These are phyloP conservation scores for Diaporthe aspalathi DNA, from an alignment of 2,329 filamentous ascomycete species.

Conservation along the genomic window DNA sequence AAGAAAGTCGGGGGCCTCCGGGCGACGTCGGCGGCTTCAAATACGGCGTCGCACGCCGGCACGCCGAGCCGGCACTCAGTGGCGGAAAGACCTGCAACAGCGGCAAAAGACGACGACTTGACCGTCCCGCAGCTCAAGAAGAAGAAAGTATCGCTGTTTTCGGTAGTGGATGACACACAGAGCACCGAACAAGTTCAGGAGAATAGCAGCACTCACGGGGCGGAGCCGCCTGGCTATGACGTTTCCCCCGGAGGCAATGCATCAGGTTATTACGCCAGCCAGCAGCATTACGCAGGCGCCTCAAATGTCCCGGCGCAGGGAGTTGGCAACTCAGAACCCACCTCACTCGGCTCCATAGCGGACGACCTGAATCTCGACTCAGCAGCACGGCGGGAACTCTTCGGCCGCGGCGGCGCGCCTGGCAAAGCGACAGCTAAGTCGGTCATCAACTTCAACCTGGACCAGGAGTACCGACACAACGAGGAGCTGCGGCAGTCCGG, in stretches of 20 bases:
- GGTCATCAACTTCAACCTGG: conserved; percentile 89
- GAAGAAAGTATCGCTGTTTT: conserved; percentile 78
- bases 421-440: conserved; percentile 63
- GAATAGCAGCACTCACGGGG: conserved; percentile 51
- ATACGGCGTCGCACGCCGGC: conserved; percentile 37
- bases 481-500: conserved; percentile 78
- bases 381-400: conserved; percentile 82
- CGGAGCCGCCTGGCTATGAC: conserved; percentile 45
- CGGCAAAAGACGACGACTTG: conserved; percentile 38
- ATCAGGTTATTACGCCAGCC: conserved; percentile 44
- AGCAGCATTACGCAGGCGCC: conserved; percentile 21
- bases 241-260: conserved; percentile 46
- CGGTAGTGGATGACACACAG: conserved; percentile 61
- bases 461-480: conserved; percentile 87
- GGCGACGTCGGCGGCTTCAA: conserved; percentile 35
- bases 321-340: conserved; percentile 12
- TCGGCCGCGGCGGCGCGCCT: conserved; percentile 73
- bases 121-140: conserved; percentile 51
- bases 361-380: conserved; percentile 82
- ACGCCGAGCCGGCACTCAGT: conserved; percentile 8
- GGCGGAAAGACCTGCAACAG: neutral
- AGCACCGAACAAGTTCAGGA: conserved; percentile 43
- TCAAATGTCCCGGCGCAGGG: conserved; percentile 34
- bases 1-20: conserved; percentile 65
- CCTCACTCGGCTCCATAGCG: conserved; percentile 78